phyloP scores from a whole-genome alignment of 2,329 filamentous ascomycete genomes.

The Apiospora malaysiana region DNA sequence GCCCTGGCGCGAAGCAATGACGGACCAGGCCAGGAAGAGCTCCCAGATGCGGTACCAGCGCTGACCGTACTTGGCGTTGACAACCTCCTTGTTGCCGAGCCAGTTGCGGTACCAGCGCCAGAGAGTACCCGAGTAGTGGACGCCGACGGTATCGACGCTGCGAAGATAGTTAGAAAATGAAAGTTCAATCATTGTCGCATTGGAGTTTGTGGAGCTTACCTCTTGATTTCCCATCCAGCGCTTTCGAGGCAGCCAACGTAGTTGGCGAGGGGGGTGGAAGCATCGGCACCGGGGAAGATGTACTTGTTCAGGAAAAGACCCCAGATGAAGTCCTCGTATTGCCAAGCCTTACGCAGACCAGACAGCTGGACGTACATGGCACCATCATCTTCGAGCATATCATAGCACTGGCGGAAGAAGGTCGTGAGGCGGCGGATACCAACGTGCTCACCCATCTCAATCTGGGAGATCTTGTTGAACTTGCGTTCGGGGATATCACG shows the following conservation, averaged over 20 bases:
- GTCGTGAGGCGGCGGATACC: constrained; percentile 82
- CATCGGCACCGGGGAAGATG: constrained; percentile 93
- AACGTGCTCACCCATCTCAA: constrained; percentile 98
- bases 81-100: constrained; percentile 88
- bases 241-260: constrained; percentile 82
- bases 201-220: constrained; percentile 29
- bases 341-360: constrained; percentile 89
- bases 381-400: constrained; percentile 95
- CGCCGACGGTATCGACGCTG: constrained; percentile 82
- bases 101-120: constrained; percentile 99
- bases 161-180: constrained; percentile 4
- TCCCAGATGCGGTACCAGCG: constrained; percentile 96
- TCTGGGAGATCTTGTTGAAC: constrained; percentile 92
- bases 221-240: constrained; percentile 87
- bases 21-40: constrained; percentile 85
- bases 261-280: constrained; percentile 86
- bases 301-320: constrained; percentile 99
- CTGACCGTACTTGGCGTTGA: constrained; percentile 89
- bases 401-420: constrained; percentile 83
- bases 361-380: constrained; percentile 93
- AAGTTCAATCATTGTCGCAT: background rate
- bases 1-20: constrained; percentile 84
- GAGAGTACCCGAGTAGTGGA: constrained; percentile 92
- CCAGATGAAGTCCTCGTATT: constrained; percentile 96
- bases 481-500: constrained; percentile 76